Evolutionary conservation across 169 alveolate genomes (phyloP).

Genomic region (Cryptosporidium sp.): DNA sequence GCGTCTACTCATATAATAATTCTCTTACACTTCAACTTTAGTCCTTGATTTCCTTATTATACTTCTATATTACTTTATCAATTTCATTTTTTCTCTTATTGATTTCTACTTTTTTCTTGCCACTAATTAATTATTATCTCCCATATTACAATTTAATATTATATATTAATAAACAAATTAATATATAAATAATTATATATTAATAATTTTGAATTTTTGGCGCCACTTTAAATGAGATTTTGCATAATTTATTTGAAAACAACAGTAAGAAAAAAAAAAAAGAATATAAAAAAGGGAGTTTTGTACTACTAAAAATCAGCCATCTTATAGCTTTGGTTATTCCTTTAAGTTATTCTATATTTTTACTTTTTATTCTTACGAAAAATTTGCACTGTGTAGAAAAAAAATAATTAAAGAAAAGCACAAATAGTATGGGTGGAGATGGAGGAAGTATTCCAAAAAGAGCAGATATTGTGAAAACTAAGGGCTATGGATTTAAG

Average conservation of each 20-base stretch:
- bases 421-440: conserved; percentile 84
- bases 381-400: not conserved
- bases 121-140: not conserved
- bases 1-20: too few relatives aligned
- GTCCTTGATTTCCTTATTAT: not conserved
- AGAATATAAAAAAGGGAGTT: too few relatives aligned
- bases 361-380: not conserved
- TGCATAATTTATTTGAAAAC: not conserved
- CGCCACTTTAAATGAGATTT: not conserved
- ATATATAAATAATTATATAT: not conserved
- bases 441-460: conserved; percentile 90
- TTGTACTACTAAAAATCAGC: not conserved
- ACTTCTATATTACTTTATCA: too few relatives aligned
- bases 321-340: not conserved
- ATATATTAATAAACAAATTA: not conserved
- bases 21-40: not conserved
- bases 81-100: not conserved
- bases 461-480: conserved; percentile 86
- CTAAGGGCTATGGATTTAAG: conserved; percentile 84
- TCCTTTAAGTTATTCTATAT: not conserved
- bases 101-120: too few relatives aligned
- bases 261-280: too few relatives aligned
- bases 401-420: not conserved
- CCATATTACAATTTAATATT: not conserved
- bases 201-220: not conserved